Evolutionary conservation across 305 asterid species (phyloP).

Genomic region (Solanum hybrid): DNA sequence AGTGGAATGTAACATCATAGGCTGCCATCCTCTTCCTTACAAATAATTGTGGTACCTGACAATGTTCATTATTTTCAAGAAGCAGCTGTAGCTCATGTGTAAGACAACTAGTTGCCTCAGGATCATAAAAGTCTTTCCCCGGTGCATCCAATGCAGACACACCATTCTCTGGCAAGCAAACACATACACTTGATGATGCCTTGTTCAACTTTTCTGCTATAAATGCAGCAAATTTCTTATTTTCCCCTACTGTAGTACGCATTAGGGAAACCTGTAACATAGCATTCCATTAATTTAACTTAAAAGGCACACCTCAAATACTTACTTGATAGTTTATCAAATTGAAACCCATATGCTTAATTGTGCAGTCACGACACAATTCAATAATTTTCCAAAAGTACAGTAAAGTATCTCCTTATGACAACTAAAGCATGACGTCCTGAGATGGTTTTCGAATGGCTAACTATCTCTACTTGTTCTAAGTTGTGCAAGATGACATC

Average conservation of each 20-base stretch:
- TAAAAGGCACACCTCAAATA: background rate
- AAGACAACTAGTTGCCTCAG: slow-evolving; percentile 68
- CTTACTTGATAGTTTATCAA: background rate
- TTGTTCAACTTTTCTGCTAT: slow-evolving; percentile 73
- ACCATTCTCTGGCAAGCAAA: slow-evolving; percentile 86
- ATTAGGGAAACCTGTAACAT: slow-evolving; percentile 62
- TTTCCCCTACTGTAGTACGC: slow-evolving; percentile 78
- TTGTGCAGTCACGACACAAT: background rate
- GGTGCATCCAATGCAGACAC: slow-evolving; percentile 89
- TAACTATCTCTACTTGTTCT: background rate
- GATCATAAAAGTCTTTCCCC: slow-evolving; percentile 65
- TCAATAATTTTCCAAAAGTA: background rate
- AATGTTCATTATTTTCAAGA: slow-evolving; percentile 39
- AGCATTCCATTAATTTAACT: background rate
- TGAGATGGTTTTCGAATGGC: background rate
- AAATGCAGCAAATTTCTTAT: slow-evolving; percentile 69
- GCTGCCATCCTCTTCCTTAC: slow-evolving; percentile 6
- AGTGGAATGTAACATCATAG: background rate
- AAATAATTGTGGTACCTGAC: slow-evolving; percentile 51
- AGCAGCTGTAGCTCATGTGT: slow-evolving; percentile 56
- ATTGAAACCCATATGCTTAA: background rate
- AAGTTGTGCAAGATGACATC: background rate
- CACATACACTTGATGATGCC: slow-evolving; percentile 54
- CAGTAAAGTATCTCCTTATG: background rate
- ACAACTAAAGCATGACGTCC: background rate